Percentiles rank a stretch among this genome's conserved stretches.
phyloP scores from a whole-genome alignment of 306 rosid species.

The Mimosa bimucronata region DNA sequence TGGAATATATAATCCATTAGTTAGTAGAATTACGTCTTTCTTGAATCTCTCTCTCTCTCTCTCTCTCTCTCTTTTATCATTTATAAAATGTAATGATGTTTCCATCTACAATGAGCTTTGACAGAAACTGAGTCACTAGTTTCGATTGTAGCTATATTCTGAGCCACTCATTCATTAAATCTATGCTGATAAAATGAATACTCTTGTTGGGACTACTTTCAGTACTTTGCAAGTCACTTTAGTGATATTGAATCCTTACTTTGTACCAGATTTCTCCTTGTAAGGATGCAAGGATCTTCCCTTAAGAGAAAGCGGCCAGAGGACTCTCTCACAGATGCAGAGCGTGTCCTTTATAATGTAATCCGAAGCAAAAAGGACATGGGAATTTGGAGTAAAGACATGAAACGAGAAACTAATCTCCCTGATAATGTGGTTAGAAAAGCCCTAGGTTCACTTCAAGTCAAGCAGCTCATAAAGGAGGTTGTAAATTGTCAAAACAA shows the following conservation, averaged over 20 bases:
- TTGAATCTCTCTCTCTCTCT: too few species aligned
- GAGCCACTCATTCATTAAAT: neutral
- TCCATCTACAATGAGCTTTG: neutral
- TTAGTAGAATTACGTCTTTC: neutral
- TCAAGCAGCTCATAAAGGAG: constrained; percentile 54
- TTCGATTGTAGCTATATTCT: neutral
- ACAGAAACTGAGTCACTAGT: neutral
- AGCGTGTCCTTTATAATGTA: constrained; percentile 50
- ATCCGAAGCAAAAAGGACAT: constrained; percentile 57
- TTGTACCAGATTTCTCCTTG: neutral
- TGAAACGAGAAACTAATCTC: constrained; percentile 59
- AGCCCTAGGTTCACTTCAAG: constrained; percentile 54
- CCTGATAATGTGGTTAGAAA: constrained; percentile 47
- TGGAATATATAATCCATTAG: neutral
- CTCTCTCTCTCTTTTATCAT: neutral
- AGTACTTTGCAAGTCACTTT: neutral
- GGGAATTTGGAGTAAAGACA: constrained; percentile 68
- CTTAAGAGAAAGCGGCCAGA: constrained; percentile 64
- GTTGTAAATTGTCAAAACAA: constrained; percentile 66
- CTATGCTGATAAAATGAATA: constrained; percentile 5
- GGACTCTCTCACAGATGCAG: constrained; percentile 50
- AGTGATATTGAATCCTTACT: neutral
- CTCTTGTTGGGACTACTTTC: neutral
- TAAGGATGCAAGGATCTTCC: constrained; percentile 50
- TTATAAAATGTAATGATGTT: neutral